Base-by-base conservation (phyloP, 495 filamentous ascomycete species). In the Penicillium goetzii region DNA sequence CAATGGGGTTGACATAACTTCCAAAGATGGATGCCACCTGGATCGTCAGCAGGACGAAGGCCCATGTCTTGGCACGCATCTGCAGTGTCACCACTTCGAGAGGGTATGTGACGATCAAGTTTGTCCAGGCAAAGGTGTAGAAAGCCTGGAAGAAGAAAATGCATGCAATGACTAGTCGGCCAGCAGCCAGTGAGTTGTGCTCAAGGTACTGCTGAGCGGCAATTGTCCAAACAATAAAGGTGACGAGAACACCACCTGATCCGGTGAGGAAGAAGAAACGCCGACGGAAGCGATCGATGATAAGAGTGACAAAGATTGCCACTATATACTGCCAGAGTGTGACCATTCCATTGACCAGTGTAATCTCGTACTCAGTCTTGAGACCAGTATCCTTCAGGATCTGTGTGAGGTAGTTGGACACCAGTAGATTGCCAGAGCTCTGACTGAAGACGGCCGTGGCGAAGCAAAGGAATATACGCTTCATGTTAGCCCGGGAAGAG, bases 401-500 rank as follows among this genome's bases (percentile, higher is more conserved):
- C 54, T 74, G 72, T 53, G 68, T 76, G 33, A 84, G 68, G 63
- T 87, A 89, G 77, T 88, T 87, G 50, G 84, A 86, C 69, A 89
- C 83, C 34, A 90, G 81, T 58, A 82, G 82, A 66, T 89, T 89
- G 32, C 87, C 87, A 49, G 83, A 85, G 82, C 85, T 89, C 75
- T 90, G 87, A 15, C 83, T 86, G 65, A 86, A 81, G 33, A 89
- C 84, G 61, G 86, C 87, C 23, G 88, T 79, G 19, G 83, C 84
- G 49, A 87, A 72, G 56, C 86, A 81, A 38, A 90, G 69, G 30
- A 70, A 63, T 7, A 89, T 70, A n/a, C 87, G 81, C 70, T 87
- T 86, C n/a, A 86, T 80, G 76, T 91, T 91, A 63, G 88, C 87
- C 68, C 80, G 83, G 58, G 87, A 89, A 47, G 74, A 75, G 78